Evolutionary conservation across 768 basidiomycete species (phyloP).

Genomic region (Macrocybe gigantea): DNA sequence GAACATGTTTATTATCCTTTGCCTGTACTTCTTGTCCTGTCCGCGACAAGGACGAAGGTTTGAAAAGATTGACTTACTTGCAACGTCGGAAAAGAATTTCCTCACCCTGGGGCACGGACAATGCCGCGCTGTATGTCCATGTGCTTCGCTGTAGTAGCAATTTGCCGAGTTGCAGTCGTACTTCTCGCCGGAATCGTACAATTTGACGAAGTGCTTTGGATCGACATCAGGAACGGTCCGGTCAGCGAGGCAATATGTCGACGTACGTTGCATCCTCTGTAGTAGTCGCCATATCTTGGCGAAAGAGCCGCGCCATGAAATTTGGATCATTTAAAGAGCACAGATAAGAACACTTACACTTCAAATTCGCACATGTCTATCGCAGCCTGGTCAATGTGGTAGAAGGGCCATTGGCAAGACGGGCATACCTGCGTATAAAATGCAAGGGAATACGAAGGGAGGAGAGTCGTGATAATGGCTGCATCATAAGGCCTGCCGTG

Average conservation of each 20-base stretch:
- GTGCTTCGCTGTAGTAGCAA: conserved; percentile 51
- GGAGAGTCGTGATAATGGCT: too few species aligned
- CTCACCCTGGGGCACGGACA: conserved; percentile 47
- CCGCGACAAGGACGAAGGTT: too few species aligned
- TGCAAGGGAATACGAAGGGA: too few species aligned
- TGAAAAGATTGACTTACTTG: too few species aligned
- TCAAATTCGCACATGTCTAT: conserved; percentile 51
- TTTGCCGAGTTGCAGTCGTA: conserved; percentile 45
- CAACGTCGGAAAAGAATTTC: not conserved
- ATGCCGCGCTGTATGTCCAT: conserved; percentile 54
- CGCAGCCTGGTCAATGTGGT: conserved; percentile 3
- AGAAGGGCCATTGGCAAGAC: too few species aligned
- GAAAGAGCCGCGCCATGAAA: not conserved
- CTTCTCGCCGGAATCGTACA: conserved; percentile 57
- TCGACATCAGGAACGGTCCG: conserved; percentile 1
- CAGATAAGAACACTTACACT: conserved; percentile 33
- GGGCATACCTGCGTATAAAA: too few species aligned
- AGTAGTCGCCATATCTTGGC: conserved; percentile 35
- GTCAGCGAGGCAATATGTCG: conserved; percentile 8
- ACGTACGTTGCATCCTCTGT: conserved; percentile 36
- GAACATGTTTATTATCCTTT: conserved; percentile 59
- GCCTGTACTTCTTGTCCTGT: conserved; percentile 30
- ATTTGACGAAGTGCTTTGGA: conserved; percentile 53
- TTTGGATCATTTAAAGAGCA: not conserved
- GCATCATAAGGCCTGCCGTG: too few species aligned